phyloP scores from a whole-genome alignment of 441 rosid species.

The Gossypium schwendimanii region DNA sequence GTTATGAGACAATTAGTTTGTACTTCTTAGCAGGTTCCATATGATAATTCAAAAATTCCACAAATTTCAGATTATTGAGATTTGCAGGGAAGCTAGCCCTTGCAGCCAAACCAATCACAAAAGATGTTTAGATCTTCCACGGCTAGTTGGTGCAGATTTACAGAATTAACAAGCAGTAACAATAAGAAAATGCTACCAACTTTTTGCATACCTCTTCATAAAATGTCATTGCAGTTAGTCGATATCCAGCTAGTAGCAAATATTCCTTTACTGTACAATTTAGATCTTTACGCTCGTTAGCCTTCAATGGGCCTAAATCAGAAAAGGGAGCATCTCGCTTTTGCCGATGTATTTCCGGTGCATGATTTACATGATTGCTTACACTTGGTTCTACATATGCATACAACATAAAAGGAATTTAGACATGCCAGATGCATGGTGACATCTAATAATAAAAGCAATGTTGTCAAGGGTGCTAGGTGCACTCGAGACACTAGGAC shows the following conservation, averaged over 20 bases:
- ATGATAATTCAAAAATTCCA: neutral
- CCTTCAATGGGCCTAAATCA: slow-evolving; percentile 80
- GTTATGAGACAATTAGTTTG: neutral
- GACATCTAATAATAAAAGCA: slow-evolving; percentile 4
- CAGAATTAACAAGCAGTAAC: neutral
- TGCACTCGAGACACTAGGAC: too few relatives aligned
- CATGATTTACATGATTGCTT: slow-evolving; percentile 32
- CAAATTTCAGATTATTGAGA: neutral
- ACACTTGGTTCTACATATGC: slow-evolving; percentile 45
- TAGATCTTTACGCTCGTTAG: slow-evolving; percentile 74
- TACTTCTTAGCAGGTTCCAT: neutral
- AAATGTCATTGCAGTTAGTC: slow-evolving; percentile 96
- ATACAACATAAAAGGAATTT: slow-evolving; percentile 16
- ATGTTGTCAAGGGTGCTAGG: too few relatives aligned
- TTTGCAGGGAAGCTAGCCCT: neutral
- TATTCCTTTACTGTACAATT: slow-evolving; percentile 93
- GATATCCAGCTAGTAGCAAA: slow-evolving; percentile 84
- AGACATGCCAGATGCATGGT: neutral
- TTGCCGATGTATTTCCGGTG: slow-evolving; percentile 44
- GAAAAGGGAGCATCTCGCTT: slow-evolving; percentile 52
- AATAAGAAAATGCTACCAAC: neutral
- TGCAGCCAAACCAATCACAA: slow-evolving; percentile 1
- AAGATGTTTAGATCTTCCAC: neutral
- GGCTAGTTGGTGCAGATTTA: neutral
- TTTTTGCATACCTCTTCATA: slow-evolving; percentile 70